phyloP scores from a whole-genome alignment of 371 early-diverging fungal species.

The Mortierella sp. region DNA sequence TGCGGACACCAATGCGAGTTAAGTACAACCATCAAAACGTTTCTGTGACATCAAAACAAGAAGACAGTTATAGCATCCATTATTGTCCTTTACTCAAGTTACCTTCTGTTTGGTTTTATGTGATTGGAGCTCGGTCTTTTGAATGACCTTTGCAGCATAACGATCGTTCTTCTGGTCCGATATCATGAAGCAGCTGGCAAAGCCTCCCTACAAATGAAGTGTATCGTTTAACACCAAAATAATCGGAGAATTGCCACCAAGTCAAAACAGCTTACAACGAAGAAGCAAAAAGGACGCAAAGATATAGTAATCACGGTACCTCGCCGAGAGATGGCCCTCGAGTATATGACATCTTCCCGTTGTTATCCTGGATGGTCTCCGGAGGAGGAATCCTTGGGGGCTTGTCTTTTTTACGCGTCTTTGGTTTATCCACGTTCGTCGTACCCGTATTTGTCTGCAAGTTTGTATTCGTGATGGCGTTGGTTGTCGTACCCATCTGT shows the following conservation, averaged over 20 bases:
- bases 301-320: slow-evolving; percentile 18
- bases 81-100: no score
- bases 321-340: slow-evolving; percentile 46
- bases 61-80: no score
- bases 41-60: no score
- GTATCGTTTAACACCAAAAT: background rate
- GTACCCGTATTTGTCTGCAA: slow-evolving; percentile 7
- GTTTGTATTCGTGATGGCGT: slow-evolving; percentile 12
- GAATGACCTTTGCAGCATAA: slow-evolving; percentile 87
- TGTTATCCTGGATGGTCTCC: slow-evolving; percentile 25
- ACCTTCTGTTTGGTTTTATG: slow-evolving; percentile 76
- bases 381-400: slow-evolving; percentile 39
- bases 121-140: slow-evolving; percentile 68
- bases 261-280: no score
- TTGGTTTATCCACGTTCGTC: slow-evolving; percentile 31
- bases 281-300: no score
- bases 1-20: background rate
- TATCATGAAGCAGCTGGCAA: slow-evolving; percentile 88
- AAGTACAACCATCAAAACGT: no score
- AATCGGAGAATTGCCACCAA: no score
- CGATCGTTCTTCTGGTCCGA: slow-evolving; percentile 54
- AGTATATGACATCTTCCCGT: slow-evolving; percentile 13
- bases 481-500: slow-evolving; percentile 7
- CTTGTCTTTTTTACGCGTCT: slow-evolving; percentile 44
- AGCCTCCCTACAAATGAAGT: slow-evolving; percentile 78